These are phyloP conservation scores for Cryptosporidium andersoni DNA, from an alignment of 169 alveolate genomes.

Conservation along the genomic window DNA sequence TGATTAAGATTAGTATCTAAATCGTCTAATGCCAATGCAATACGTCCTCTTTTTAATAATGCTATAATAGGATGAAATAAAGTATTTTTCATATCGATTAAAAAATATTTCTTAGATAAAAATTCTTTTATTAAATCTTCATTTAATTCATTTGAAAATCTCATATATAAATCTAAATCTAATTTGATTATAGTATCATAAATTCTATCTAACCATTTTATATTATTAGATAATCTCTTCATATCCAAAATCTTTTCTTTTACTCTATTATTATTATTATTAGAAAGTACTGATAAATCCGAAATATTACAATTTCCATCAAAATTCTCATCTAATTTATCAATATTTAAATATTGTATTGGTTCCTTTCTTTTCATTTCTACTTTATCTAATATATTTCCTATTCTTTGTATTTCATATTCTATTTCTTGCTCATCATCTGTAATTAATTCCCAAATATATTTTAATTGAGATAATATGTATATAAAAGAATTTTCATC, in stretches of 20 bases:
- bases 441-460: no score
- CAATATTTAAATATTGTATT: no score
- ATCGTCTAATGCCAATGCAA: constrained; percentile 50
- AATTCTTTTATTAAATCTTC: not conserved
- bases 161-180: not conserved
- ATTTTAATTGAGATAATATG: not conserved
- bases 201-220: not conserved
- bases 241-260: no score
- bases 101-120: not conserved
- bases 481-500: not conserved
- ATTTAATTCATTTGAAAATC: not conserved
- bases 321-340: no score
- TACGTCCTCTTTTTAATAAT: constrained; percentile 29
- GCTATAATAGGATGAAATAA: constrained; percentile 37
- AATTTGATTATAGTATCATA: not conserved
- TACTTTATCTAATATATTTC: no score
- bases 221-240: not conserved
- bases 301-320: no score
- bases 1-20: constrained; percentile 31
- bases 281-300: no score
- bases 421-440: no score
- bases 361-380: no score
- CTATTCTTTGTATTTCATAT: no score
- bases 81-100: not conserved
- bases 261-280: no score